A percentile compares a stretch with the other conserved stretches of the same genome.
phyloP scores from a whole-genome alignment of 148 eudicot genomes.

The Heliosperma pusillum region DNA sequence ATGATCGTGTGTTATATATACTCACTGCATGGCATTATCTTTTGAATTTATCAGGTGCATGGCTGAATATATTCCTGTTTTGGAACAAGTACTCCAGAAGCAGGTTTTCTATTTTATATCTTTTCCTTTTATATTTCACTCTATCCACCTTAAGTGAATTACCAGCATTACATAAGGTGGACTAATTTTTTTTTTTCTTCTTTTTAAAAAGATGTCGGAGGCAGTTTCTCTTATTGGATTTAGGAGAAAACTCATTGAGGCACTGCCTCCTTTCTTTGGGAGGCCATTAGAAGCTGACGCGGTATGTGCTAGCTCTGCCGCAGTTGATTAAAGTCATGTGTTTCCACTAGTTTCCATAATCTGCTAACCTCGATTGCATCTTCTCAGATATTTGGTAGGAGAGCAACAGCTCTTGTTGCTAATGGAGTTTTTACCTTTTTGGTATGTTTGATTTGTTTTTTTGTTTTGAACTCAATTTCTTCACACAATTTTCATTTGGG shows the following conservation, averaged over 20 bases:
- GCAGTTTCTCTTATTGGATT: constrained; percentile 68
- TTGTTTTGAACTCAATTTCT: background rate
- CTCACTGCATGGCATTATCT: constrained; percentile 5
- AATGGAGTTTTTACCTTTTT: constrained; percentile 76
- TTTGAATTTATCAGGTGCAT: constrained; percentile 57
- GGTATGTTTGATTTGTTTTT: constrained; percentile 41
- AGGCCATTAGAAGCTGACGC: constrained; percentile 96
- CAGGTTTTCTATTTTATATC: constrained; percentile 45
- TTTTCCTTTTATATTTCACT: constrained; percentile 2
- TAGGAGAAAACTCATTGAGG: constrained; percentile 66
- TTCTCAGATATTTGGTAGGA: constrained; percentile 80
- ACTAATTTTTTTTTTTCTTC: constrained; percentile 12
- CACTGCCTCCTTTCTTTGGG: constrained; percentile 63
- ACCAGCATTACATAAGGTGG: background rate
- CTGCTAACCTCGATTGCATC: constrained; percentile 16
- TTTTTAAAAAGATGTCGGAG: constrained; percentile 52
- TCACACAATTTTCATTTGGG: background rate
- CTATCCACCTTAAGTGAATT: background rate
- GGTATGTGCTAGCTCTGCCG: constrained; percentile 32
- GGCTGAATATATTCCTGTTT: constrained; percentile 86
- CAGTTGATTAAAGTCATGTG: background rate
- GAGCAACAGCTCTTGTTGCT: constrained; percentile 63
- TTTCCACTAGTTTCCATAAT: constrained; percentile 2
- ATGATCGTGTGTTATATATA: background rate
- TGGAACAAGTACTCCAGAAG: constrained; percentile 66